Percentiles rank a stretch among this genome's conserved stretches.
phyloP scores from a whole-genome alignment of 306 rosid species.

The Styphnolobium japonicum region DNA sequence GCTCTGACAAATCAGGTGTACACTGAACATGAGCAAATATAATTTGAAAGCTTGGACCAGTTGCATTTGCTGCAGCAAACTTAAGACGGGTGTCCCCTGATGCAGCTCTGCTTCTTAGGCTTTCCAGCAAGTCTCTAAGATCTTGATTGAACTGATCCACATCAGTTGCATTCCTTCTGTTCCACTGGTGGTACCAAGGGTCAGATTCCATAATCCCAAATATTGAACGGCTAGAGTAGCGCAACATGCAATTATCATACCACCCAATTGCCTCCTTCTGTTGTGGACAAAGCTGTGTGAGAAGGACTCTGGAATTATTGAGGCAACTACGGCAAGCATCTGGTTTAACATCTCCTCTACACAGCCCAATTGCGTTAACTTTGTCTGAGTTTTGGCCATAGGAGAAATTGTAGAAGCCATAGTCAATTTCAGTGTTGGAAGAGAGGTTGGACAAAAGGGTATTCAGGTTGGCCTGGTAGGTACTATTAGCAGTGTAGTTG shows the following conservation, averaged over 20 bases:
- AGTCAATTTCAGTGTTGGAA: slow-evolving; percentile 16
- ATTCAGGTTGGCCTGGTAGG: slow-evolving; percentile 14
- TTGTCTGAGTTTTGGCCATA: slow-evolving; percentile 1
- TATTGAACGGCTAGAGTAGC: slow-evolving; percentile 9
- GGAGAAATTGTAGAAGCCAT: slow-evolving; percentile 35
- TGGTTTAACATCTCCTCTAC: slow-evolving; percentile 34
- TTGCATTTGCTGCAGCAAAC: slow-evolving; percentile 7
- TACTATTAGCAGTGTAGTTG: not conserved
- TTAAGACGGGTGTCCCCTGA: slow-evolving; percentile 7
- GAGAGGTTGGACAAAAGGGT: slow-evolving; percentile 7
- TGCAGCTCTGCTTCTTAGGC: not conserved
- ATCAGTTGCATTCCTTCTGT: not conserved
- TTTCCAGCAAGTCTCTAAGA: not conserved
- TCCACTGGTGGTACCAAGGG: not conserved
- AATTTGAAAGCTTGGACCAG: not conserved
- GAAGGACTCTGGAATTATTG: not conserved
- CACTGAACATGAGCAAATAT: slow-evolving; percentile 34
- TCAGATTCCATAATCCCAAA: not conserved
- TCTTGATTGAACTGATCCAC: not conserved
- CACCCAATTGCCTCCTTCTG: slow-evolving; percentile 15
- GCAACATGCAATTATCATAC: slow-evolving; percentile 1
- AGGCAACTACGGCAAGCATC: not conserved
- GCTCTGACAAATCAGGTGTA: slow-evolving; percentile 22
- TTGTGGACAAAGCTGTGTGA: not conserved
- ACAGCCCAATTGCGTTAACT: slow-evolving; percentile 16